phyloP scores from a whole-genome alignment of 495 filamentous ascomycete species.

The Xylona heveae region DNA sequence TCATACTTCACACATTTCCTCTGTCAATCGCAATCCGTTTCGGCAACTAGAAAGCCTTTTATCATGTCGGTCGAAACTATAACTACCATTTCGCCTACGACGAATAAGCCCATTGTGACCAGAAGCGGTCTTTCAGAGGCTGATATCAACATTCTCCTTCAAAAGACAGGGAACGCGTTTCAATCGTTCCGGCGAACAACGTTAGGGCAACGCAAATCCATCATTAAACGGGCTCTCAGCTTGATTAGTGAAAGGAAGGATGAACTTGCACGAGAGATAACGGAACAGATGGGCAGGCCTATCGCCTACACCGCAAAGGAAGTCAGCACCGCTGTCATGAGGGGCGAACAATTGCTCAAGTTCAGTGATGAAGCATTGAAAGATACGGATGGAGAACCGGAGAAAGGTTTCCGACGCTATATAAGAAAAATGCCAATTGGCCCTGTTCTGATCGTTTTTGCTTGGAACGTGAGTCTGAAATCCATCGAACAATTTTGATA shows the following conservation, averaged over 20 bases:
- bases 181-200: slow-evolving; percentile 38
- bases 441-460: slow-evolving; percentile 69
- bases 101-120: slow-evolving; percentile 53
- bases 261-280: slow-evolving; percentile 65
- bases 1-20: background rate
- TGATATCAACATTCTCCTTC: slow-evolving; percentile 44
- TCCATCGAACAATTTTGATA: background rate
- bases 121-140: slow-evolving; percentile 44
- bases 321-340: slow-evolving; percentile 56
- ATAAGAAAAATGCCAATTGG: slow-evolving; percentile 75
- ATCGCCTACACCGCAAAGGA: slow-evolving; percentile 70
- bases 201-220: slow-evolving; percentile 46
- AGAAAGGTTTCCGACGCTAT: slow-evolving; percentile 73
- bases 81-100: slow-evolving; percentile 76
- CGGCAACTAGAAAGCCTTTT: background rate
- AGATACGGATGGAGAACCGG: slow-evolving; percentile 56
- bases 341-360: slow-evolving; percentile 62
- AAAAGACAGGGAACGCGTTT: slow-evolving; percentile 48
- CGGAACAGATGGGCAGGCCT: slow-evolving; percentile 85
- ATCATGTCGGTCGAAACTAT: slow-evolving; percentile 67
- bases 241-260: slow-evolving; percentile 47
- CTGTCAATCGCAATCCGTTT: no score
- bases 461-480: slow-evolving; percentile 61
- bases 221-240: slow-evolving; percentile 53
- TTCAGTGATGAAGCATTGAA: slow-evolving; percentile 50